Conservation (phyloP, 2,329 filamentous ascomycete genomes). For the Blastomyces percursus region DNA sequence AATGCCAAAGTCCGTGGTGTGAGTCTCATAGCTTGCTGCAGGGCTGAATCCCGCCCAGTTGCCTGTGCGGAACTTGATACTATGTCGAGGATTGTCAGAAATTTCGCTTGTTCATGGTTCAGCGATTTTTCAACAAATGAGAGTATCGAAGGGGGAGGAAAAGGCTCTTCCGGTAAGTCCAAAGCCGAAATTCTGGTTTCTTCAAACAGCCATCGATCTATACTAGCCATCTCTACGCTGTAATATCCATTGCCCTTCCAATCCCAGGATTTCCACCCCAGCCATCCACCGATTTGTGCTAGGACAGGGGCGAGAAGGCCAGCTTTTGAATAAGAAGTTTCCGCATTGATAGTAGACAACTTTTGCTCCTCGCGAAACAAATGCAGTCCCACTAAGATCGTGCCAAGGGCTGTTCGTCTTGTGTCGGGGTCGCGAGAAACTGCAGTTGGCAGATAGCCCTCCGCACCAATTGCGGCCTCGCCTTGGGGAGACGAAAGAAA, state of each 20-base stretch:
- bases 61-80: conserved; percentile 26
- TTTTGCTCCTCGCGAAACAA: conserved; percentile 84
- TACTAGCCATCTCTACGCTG: conserved; percentile 48
- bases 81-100: conserved; percentile 43
- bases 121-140: conserved; percentile 41
- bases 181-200: conserved; percentile 36
- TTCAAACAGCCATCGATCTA: conserved; percentile 47
- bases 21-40: conserved; percentile 30
- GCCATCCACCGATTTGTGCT: conserved; percentile 70
- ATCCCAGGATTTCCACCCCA: conserved; percentile 59
- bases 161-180: conserved; percentile 40
- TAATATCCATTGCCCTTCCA: conserved; percentile 45
- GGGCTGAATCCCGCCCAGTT: conserved; percentile 23
- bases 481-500: conserved; percentile 54
- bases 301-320: conserved; percentile 59
- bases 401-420: conserved; percentile 53
- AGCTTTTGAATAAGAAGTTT: conserved; percentile 35
- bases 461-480: conserved; percentile 40
- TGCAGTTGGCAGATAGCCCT: conserved; percentile 57
- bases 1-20: conserved; percentile 62
- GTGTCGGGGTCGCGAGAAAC: conserved; percentile 43
- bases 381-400: conserved; percentile 66
- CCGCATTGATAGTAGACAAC: conserved; percentile 52
- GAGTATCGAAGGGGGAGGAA: conserved; percentile 49
- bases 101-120: conserved; percentile 26